Base-by-base conservation (phyloP, 371 early-diverging fungal species). In the Lichtheimia hyalospora region DNA sequence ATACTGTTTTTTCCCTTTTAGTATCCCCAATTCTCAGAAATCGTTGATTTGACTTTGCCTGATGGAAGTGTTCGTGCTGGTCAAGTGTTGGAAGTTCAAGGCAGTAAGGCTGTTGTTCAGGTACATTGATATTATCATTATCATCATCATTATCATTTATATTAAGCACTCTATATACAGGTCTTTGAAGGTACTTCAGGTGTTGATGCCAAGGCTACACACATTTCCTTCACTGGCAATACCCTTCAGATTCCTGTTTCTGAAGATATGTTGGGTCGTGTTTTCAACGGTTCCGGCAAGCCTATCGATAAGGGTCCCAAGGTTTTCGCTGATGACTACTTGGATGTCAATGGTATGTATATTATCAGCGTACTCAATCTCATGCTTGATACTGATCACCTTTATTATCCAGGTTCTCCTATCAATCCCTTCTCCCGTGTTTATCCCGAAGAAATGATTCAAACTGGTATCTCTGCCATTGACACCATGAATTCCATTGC, bases 401-500 rank as follows among this genome's bases (percentile, higher is more conserved):
- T 10, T 8, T 34, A 34, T 34, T 34, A 10, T 34, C 2, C 54
- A 85, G 88, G 93, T 46, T 96, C 97, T 63, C 99, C 99, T 39
- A 98, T 99, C 81, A 99, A 99, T 83, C 99, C 99, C 40, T 96
- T 88, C 80, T 94, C 96, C 53, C 93, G 99, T 80, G 96, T 98
- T 65, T 99, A 99, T 74, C 99, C 99, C 52, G 99, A 98, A 83
- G 99, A 99, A 85, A 99, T 99, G 99, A 99, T 99, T 64, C 99
- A 99, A 81, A 99, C 99, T 16, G 99, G 99, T 72, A 96, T 99
- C 60, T 99, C 99, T 27, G 95, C 99, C 55, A 99, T 99, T 67
- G 99, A 99, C 79, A 97, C 97, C 61, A 99, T 99, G 99, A 99
- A 98, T 85, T 98, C 98, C 40, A 98, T 99, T 84, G 99, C 99